A percentile compares a stretch with the other conserved stretches of the same genome.
These are phyloP conservation scores for Prunus armeniaca DNA, from an alignment of 306 rosid genomes.

Conservation along the genomic window DNA sequence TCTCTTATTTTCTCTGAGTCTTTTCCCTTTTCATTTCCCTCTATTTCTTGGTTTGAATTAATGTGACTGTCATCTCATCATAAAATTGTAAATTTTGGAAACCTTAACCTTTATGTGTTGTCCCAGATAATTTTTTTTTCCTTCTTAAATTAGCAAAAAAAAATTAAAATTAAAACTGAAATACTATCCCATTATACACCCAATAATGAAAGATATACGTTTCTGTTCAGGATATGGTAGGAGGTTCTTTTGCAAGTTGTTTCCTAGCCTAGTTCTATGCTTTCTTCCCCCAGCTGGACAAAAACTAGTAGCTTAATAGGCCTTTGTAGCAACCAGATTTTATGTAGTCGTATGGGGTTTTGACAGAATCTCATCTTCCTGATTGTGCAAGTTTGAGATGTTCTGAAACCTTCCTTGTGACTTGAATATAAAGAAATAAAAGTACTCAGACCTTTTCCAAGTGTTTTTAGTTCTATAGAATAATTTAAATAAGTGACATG, in stretches of 20 bases:
- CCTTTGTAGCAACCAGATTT: neutral
- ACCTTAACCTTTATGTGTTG: neutral
- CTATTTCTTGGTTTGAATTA: neutral
- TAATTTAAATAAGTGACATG: neutral
- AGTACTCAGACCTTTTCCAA: slow-evolving; percentile 40
- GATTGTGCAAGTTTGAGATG: slow-evolving; percentile 16
- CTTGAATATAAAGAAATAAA: slow-evolving; percentile 71
- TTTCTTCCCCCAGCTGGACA: slow-evolving; percentile 8
- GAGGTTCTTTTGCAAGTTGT: slow-evolving; percentile 4
- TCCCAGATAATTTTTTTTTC: neutral
- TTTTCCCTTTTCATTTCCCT: neutral
- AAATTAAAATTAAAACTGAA: neutral
- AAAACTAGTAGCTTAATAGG: no score
- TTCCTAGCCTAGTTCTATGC: slow-evolving; percentile 15
- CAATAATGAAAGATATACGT: neutral
- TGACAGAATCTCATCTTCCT: slow-evolving; percentile 45
- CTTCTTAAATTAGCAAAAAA: neutral
- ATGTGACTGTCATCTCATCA: neutral
- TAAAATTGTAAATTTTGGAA: neutral
- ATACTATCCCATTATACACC: neutral
- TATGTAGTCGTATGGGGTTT: slow-evolving; percentile 15
- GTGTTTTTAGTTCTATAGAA: slow-evolving; percentile 6
- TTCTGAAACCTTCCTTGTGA: slow-evolving; percentile 25
- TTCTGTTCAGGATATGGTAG: neutral
- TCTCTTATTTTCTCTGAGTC: neutral